phyloP scores from a whole-genome alignment of 2,329 filamentous ascomycete genomes.

The Bipolaris gigantea region DNA sequence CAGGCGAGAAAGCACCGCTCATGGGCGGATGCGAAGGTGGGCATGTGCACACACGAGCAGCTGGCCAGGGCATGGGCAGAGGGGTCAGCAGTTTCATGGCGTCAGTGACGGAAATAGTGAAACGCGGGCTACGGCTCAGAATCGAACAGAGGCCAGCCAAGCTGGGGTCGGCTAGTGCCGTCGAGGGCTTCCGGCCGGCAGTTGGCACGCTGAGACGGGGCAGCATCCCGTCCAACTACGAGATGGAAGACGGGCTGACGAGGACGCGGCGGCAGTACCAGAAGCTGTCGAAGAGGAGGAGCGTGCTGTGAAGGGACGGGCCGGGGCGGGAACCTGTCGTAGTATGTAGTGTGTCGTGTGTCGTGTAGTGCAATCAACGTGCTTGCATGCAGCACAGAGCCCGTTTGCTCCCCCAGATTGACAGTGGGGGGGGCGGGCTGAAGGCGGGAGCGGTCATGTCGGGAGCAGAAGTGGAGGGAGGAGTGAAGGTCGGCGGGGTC shows the following conservation, averaged over 20 bases:
- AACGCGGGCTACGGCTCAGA: conserved; percentile 17
- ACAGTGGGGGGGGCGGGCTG: background rate
- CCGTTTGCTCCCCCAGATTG: background rate
- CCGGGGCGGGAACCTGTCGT: background rate
- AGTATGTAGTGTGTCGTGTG: background rate
- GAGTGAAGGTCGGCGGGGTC: background rate
- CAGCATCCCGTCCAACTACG: conserved; percentile 31
- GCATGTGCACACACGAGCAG: conserved; percentile 13
- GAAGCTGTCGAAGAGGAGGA: conserved; percentile 43
- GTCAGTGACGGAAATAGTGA: conserved; percentile 9
- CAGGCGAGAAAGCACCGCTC: conserved; percentile 39
- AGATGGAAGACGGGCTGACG: conserved; percentile 41
- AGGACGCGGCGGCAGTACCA: conserved; percentile 39
- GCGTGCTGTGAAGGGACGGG: conserved; percentile 32
- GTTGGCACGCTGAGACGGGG: conserved; percentile 20
- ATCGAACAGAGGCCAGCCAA: conserved; percentile 9
- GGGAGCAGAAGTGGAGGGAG: background rate
- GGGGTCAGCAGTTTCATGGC: conserved; percentile 1
- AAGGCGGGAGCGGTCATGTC: background rate
- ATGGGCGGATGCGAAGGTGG: conserved; percentile 13
- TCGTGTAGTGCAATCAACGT: background rate
- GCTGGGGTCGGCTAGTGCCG: conserved; percentile 26
- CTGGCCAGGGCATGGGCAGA: conserved; percentile 7
- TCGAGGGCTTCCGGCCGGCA: conserved; percentile 14
- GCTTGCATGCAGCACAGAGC: background rate